These are phyloP conservation scores for Musa beccarii DNA, from an alignment of 176 grass and related monocot genomes.

Conservation along the genomic window DNA sequence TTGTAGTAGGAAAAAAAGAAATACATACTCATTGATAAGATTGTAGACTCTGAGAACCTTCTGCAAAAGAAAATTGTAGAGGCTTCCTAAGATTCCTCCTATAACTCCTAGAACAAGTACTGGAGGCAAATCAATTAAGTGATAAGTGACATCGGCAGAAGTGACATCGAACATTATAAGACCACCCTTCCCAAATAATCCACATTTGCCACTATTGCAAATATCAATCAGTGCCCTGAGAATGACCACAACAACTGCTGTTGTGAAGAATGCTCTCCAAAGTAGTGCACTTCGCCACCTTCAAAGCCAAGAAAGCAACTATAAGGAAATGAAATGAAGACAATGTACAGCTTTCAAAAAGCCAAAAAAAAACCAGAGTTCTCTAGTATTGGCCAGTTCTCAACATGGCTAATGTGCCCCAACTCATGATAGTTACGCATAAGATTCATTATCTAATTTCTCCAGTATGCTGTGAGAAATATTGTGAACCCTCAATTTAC, in stretches of 20 bases:
- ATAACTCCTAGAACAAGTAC: slow-evolving; percentile 62
- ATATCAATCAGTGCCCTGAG: slow-evolving; percentile 80
- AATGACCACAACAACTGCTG: slow-evolving; percentile 72
- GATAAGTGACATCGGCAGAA: slow-evolving; percentile 49
- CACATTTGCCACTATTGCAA: slow-evolving; percentile 72
- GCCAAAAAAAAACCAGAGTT: no score
- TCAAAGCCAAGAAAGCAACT: slow-evolving; percentile 4
- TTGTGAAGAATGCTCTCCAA: slow-evolving; percentile 92
- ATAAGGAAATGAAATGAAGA: neutral
- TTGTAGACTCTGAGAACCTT: slow-evolving; percentile 78
- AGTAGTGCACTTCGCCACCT: slow-evolving; percentile 97
- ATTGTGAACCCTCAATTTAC: neutral
- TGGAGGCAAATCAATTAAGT: slow-evolving; percentile 50
- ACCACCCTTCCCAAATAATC: slow-evolving; percentile 87
- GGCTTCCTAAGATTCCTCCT: slow-evolving; percentile 80
- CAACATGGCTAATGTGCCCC: neutral
- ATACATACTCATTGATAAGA: slow-evolving; percentile 63
- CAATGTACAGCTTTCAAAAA: neutral
- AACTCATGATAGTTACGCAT: neutral
- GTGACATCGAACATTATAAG: slow-evolving; percentile 99
- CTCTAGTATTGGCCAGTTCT: neutral
- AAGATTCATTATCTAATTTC: neutral
- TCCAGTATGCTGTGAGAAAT: neutral
- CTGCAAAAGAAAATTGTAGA: slow-evolving; percentile 67
- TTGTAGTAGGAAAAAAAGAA: slow-evolving; percentile 15